These are phyloP conservation scores for Quercus gilva DNA, from an alignment of 306 rosid species.

Conservation along the genomic window DNA sequence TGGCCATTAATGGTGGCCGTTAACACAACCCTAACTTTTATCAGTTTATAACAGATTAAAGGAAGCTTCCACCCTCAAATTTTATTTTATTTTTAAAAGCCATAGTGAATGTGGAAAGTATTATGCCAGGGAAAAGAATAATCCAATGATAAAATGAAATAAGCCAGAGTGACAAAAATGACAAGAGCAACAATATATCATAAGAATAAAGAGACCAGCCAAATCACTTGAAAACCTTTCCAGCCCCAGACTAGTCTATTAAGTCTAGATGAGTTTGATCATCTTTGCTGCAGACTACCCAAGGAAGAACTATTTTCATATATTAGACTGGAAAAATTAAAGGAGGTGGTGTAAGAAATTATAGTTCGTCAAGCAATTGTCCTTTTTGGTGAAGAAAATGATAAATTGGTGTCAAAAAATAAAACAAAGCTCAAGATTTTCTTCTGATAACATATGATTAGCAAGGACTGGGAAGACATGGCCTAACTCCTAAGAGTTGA, in stretches of 20 bases:
- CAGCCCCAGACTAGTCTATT: not conserved
- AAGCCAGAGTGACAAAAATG: not conserved
- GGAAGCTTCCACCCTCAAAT: not conserved
- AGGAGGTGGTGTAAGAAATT: not conserved
- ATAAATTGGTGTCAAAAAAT: not conserved
- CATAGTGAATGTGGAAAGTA: not conserved
- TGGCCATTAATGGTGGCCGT: too few relatives aligned
- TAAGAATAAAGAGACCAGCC: not conserved
- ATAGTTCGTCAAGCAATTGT: not conserved
- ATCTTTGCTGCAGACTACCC: not conserved
- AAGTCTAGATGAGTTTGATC: not conserved
- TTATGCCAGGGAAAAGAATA: not conserved
- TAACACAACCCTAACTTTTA: not conserved
- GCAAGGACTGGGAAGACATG: too few relatives aligned
- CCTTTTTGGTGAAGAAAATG: not conserved
- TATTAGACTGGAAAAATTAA: not conserved
- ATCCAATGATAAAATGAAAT: not conserved
- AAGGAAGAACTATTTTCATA: not conserved
- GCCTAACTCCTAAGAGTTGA: not conserved
- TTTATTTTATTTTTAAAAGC: not conserved
- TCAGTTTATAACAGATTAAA: not conserved
- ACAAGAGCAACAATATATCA: not conserved
- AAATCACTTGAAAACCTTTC: not conserved
- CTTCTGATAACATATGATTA: not conserved
- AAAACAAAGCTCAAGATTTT: not conserved